phyloP scores from a whole-genome alignment of 352 stramenopile species.

The Phytophthora ramorum region DNA sequence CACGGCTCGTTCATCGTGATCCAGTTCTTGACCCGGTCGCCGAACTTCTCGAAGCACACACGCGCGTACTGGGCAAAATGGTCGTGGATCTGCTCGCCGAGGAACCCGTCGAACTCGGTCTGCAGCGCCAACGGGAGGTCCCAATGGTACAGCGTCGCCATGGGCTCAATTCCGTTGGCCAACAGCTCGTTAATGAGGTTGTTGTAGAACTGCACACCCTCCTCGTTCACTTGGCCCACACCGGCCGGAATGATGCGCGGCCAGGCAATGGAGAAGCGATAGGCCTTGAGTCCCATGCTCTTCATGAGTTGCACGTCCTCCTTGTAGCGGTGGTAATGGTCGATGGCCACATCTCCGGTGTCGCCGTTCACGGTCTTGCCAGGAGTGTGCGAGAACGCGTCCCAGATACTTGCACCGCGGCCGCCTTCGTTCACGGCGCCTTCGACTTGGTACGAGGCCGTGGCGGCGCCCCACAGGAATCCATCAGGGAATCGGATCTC shows the following conservation, averaged over 20 bases:
- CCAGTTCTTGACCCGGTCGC: constrained; percentile 93
- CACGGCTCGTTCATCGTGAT: constrained; percentile 94
- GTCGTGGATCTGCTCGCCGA: constrained; percentile 47
- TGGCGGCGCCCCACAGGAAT: constrained; percentile 90
- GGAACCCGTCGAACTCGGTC: constrained; percentile 77
- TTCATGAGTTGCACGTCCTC: constrained; percentile 94
- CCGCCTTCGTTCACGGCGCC: constrained; percentile 48
- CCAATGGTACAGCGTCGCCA: constrained; percentile 93
- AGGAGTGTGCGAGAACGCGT: constrained; percentile 80
- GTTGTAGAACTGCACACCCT: constrained; percentile 92
- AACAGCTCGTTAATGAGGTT: constrained; percentile 88
- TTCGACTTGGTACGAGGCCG: constrained; percentile 93
- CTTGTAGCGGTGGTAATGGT: constrained; percentile 92
- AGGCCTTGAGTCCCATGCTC: constrained; percentile 86
- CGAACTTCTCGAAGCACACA: constrained; percentile 91
- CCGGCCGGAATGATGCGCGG: constrained; percentile 92
- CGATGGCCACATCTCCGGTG: constrained; percentile 87
- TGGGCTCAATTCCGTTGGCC: constrained; percentile 82
- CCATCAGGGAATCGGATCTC: constrained; percentile 52
- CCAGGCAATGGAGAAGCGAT: constrained; percentile 94
- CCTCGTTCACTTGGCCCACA: constrained; percentile 74
- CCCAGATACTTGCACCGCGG: constrained; percentile 89
- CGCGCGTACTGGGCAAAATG: constrained; percentile 84
- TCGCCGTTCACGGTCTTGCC: constrained; percentile 76
- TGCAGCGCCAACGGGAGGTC: constrained; percentile 58